Evolutionary conservation across 208 protist species (phyloP), one percentile per base, ranked within the genome.

Genomic region (Balamuthia mandrillaris): DNA sequence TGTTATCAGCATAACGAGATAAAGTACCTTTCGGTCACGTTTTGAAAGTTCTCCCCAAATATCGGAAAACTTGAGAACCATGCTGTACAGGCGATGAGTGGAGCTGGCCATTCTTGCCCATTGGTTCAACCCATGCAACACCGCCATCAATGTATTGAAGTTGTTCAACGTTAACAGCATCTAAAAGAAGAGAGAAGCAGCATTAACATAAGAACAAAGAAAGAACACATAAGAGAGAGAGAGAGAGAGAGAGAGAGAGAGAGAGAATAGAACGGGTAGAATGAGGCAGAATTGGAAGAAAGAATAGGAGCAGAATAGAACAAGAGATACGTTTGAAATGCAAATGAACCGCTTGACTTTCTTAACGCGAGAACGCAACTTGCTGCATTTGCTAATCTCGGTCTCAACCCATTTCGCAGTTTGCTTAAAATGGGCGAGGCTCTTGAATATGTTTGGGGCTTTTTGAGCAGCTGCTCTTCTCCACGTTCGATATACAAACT

Each of bases 291-390:
- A 29, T 6, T 2, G n/a, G 58, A 33, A 5, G 58, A 33, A 2
- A 27, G 24, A 65, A 24, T 35, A 31, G 14, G 33, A 31, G 58
- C 58, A 65, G 14, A 24, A 12, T 31, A 65, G n/a, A 18, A 29
- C 18, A 52, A 12, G 31, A 51, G 0, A 24, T 31, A 75, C 65
- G 65, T 75, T 75, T 35, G 65, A 35, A 35, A 75, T 35, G 41
- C 51, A 42, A 29, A 75, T 75, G 39, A 75, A 75, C 21, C 65
- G 65, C 41, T 75, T 75, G 33, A 75, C 65, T n/a, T n/a, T n/a
- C n/a, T n/a, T n/a, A n/a, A n/a, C n/a, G n/a, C n/a, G n/a, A n/a
- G n/a, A n/a, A n/a, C n/a, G n/a, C n/a, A n/a, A n/a, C n/a, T n/a
- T n/a, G n/a, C n/a, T n/a, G n/a, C n/a, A n/a, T n/a, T n/a, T n/a